These are phyloP conservation scores for Globomyces sp. DNA, from an alignment of 371 early-diverging fungal species.

Conservation along the genomic window DNA sequence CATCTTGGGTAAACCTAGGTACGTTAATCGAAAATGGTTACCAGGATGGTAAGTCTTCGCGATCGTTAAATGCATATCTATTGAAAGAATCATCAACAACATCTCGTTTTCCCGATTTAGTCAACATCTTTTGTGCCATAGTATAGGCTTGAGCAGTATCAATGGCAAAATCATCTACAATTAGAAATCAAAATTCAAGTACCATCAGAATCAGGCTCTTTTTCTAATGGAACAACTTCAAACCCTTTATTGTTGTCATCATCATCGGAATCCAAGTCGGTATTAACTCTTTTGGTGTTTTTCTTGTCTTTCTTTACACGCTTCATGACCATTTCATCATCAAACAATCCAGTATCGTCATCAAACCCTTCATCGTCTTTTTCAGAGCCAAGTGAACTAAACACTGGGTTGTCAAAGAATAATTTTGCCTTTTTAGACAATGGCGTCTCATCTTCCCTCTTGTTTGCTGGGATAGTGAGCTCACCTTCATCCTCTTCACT, in stretches of 20 bases:
- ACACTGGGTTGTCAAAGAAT: conserved; percentile 93
- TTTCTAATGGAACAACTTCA: conserved; percentile 39
- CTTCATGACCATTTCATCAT: conserved; percentile 36
- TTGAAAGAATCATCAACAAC: conserved; percentile 88
- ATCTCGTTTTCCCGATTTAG: conserved; percentile 50
- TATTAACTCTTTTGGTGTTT: conserved; percentile 32
- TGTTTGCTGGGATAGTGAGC: conserved; percentile 32
- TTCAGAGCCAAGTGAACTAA: conserved; percentile 52
- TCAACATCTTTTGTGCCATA: conserved; percentile 76
- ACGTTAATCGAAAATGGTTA: conserved; percentile 6
- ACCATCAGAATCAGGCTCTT: conserved; percentile 64
- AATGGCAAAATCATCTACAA: conserved; percentile 30
- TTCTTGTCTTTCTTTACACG: conserved; percentile 37
- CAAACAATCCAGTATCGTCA: conserved; percentile 46
- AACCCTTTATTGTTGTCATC: conserved; percentile 42
- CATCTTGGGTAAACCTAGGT: conserved; percentile 79
- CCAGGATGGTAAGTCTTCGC: conserved; percentile 85
- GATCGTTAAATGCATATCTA: conserved; percentile 84
- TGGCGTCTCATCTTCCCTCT: conserved; percentile 38
- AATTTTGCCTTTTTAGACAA: conserved; percentile 78
- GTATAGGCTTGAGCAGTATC: conserved; percentile 86
- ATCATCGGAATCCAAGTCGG: conserved; percentile 43
- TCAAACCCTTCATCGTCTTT: conserved; percentile 17
- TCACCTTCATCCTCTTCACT: conserved; percentile 39
- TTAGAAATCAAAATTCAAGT: conserved; percentile 24